Conservation (phyloP, 2,329 filamentous ascomycete species). For the Colletotrichum caudatum region DNA sequence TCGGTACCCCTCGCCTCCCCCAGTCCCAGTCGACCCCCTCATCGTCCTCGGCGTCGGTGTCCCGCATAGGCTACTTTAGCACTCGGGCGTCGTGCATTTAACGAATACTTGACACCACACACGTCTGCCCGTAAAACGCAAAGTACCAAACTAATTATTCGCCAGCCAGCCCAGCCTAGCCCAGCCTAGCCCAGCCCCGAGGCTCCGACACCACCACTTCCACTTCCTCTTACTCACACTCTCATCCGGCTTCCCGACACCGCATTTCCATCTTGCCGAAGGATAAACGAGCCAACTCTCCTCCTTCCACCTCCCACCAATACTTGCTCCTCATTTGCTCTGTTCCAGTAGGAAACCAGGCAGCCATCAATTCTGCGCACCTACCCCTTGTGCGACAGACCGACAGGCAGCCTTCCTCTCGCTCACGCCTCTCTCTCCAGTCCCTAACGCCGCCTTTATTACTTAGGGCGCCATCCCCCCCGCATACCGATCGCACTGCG, state of each 20-base stretch:
- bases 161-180: constrained; percentile 32
- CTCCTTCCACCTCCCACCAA: not conserved
- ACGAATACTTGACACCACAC: constrained; percentile 15
- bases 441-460: constrained; percentile 11
- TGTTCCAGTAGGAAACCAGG: constrained; percentile 9
- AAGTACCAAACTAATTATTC: constrained; percentile 37
- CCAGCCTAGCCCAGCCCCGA: constrained; percentile 37
- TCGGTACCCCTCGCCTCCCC: constrained; percentile 17
- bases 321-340: constrained; percentile 15
- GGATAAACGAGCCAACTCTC: constrained; percentile 28
- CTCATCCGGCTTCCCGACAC: constrained; percentile 35
- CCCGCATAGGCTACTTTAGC: constrained; percentile 34
- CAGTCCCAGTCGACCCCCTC: constrained; percentile 7
- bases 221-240: constrained; percentile 23
- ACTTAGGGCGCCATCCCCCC: constrained; percentile 26
- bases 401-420: constrained; percentile 1
- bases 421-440: constrained; percentile 4
- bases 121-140: constrained; percentile 24
- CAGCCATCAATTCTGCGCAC: constrained; percentile 9
- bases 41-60: constrained; percentile 26
- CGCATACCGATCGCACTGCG: constrained; percentile 14
- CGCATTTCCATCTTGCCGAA: constrained; percentile 30
- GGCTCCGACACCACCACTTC: constrained; percentile 23
- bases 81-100: constrained; percentile 12
- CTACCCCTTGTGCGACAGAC: constrained; percentile 22